Evolutionary conservation across 1,284 basidiomycete species (phyloP), one percentile per base, ranked within the genome.

Genomic region (Fistulinella staudtii): DNA sequence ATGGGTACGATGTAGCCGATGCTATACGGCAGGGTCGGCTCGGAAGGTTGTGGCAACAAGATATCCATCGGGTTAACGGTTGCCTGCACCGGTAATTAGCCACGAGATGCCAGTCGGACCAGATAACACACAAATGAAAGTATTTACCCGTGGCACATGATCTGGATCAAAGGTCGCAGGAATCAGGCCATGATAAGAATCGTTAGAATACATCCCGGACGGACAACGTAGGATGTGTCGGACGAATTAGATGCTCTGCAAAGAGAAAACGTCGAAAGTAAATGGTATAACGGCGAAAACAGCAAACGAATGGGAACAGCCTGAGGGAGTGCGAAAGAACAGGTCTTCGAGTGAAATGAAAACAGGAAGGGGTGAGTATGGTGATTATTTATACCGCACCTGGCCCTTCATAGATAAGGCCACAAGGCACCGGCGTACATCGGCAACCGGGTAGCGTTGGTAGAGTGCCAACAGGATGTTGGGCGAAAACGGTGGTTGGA

Each of bases 171-270:
- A 11, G 25, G 17, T 36, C 29, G 3, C 7, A 17, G 10, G 25
- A 9, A 4, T 1, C 10, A 5, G 2, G n/a, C 1, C 30, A 18
- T 3, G 3, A 43, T 1, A 13, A 20, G n/a, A 1, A 29, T 25
- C 3, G 5, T 25, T n/a, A 17, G 8, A n/a, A 22, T 28, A 8
- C 55, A 60, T 60, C 37, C 27, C 17, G 8, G 27, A 22, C 10
- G 13, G 36, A 36, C 5, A 14, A 17, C 1, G 9, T 15, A 34
- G 21, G n/a, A 11, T 10, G 13, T 7, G 17, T 18, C 9, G 30
- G 17, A 31, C 10, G 17, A 9, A 15, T n/a, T 30, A n/a, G 5
- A 15, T 30, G 10, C 13, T 13, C 14, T 15, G 29, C 15, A 15
- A 30, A 30, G 8, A 11, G n/a, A 30, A 8, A 30, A n/a, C n/a